Base-by-base conservation (phyloP, 768 basidiomycete species). In the Erythrobasidium yunnanense region DNA sequence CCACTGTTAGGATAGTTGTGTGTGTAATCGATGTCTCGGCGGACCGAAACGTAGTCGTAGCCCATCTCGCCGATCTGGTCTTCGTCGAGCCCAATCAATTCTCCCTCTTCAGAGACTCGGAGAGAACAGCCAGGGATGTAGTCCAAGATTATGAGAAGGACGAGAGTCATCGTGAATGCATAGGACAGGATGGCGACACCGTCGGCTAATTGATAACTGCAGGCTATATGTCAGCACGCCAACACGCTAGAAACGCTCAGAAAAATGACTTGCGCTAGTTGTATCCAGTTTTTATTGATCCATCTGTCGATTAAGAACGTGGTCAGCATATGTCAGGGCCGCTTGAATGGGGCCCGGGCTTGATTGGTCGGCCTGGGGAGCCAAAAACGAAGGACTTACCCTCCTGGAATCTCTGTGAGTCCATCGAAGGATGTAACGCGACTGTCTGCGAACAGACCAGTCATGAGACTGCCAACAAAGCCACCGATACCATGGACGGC, bases 401-500 rank as follows among this genome's bases (percentile, higher is more conserved):
- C 86, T 17, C 85, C 86, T 1, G 74, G 70, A 55, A 81, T 72
- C 6, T 73, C 78, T 8, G 78, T 86, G 46, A 85, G 80, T 23
- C 83, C 87, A 72, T 91, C 88, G 66, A 87, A 78, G 15, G 79
- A 78, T 23, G 85, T 84, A 54, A 90, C 79, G 5, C 78, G 77
- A 4, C 77, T 76, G 22, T 85, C 82, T 17, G 85, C 89, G 71
- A 91, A 89, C 71, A 91, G 80, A 17, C 77, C 88, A 65, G 87
- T 90, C 70, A 81, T 69, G 52, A 88, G 25, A n/a, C 87, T 80
- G 46, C 88, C 90, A 55, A 87, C 76, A 42, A 88, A 82, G 25
- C 89, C 88, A 5, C 88, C 89, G 42, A 92, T 77, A 35, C 86
- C 91, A 78, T 95, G 91, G 72, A 88, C 85, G 18, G 90, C 90